Base-by-base conservation (phyloP, 2,329 filamentous ascomycete genomes). In the Monilinia laxa region DNA sequence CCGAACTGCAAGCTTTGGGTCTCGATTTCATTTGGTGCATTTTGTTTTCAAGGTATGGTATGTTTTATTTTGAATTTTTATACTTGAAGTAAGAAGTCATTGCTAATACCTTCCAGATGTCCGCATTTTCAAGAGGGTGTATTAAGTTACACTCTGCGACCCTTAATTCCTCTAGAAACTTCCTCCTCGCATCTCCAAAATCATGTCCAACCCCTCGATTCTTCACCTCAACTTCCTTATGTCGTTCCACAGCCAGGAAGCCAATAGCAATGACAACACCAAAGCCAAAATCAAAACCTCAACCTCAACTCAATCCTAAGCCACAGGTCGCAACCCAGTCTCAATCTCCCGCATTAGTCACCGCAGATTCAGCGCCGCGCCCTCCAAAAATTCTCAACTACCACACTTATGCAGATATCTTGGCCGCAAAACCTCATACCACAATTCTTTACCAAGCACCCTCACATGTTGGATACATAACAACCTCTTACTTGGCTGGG, bases 371-470 rank as follows among this genome's bases (percentile, higher is more conserved):
- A 62, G n/a, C 56, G 38, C 20, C 42, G 6, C 45, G 55, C 51
- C 18, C 49, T 47, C 28, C 49, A 57, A 42, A 62, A 42, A 55
- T 23, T 4, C 56, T 66, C 70, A 72, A 45, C 69, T 78, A 66
- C 74, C 81, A 79, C 72, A 80, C 78, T 64, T 87, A 83, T 77
- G 81, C 82, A 72, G 82, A 82, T n/a, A 72, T 66, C 68, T 81
- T 91, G 49, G 83, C 85, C 18, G 79, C 80, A 67, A 84, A 85
- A 69, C 74, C 81, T n/a, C 78, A 81, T 1, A 81, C 84, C 6
- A 86, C 88, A 10, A 77, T 84, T 3, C 80, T 92, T 54, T 92
- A 90, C 79, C 81, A 88, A 72, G 83, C 84, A 1, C 86, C 86
- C 18, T 86, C 87, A 1, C 87, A 90, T 73, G 83, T 84, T 66